Evolutionary conservation across 169 alveolate species (phyloP), one percentile per base, ranked within the genome.

Genomic region (Theileria orientalis): DNA sequence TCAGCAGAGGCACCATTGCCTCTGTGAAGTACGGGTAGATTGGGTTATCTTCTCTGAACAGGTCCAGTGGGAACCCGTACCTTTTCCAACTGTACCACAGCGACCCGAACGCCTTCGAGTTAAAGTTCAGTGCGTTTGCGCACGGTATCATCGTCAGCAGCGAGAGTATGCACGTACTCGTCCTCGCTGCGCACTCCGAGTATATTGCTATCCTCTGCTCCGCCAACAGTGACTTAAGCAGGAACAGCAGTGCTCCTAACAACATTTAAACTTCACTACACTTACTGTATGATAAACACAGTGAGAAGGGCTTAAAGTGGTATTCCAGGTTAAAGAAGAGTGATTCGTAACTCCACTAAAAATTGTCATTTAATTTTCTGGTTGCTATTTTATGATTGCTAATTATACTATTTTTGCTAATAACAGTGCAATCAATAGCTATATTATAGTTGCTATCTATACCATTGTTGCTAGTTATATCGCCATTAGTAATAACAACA

Each of bases 11-110:
- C 0, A 40, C 16, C 87, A 79, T 79, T 19, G 64, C 62, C 25
- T 2, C 37, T 27, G 87, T 70, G 66, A 70, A 79, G 44, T 51
- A 72, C 0, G 83, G 87, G 32, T 56, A 54, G 16, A 79, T 27
- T 19, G 49, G 40, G 64, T 79, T 79, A 32, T 79, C 42, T 35
- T 75, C 54, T 29, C 71, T 64, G 74, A 79, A 79, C 11, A 79
- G 49, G 32, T 64, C 60, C 32, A 79, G 74, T n/a, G 87, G 87
- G 71, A 79, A 52, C 27, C 71, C 84, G 37, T 37, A 79, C 52
- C 47, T 63, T 29, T 72, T 70, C 87, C 87, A 79, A 13, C 69
- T 47, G 56, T 62, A 74, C 83, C 83, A 79, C 42, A 71, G n/a
- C 11, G 79, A 64, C 23, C 84, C 87, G 56, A 79, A 79, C 19